Base-by-base conservation (phyloP, 2,329 filamentous ascomycete genomes). In the Tolypocladium paradoxum region DNA sequence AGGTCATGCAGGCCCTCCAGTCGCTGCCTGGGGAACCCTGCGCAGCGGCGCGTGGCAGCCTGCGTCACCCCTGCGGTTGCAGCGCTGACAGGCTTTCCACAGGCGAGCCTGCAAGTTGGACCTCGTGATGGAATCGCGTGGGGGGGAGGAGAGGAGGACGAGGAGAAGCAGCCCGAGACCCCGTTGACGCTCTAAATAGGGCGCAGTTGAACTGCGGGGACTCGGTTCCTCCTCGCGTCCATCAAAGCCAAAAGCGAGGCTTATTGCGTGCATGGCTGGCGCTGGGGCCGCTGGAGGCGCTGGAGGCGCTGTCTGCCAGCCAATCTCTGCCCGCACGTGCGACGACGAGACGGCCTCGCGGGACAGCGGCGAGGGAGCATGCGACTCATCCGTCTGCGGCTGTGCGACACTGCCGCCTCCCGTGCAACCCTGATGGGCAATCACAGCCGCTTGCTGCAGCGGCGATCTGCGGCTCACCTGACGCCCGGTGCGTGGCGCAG, bases 261-360 rank as follows among this genome's bases (percentile, higher is more conserved):
- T 33, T 33, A n/a, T n/a, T n/a, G n/a, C n/a, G n/a, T n/a, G 11
- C 3, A 12, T 11, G 31, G 7, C 31, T 11, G 31, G 12, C 33
- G 33, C 12, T 5, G 33, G 33, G 12, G 33, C 4, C 33, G 33
- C 33, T 16, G 33, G 33, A n/a, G 33, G 33, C 29, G 29, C 29
- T 7, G 6, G 29, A 2, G 29, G 29, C 29, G 29, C 6, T 7
- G 29, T 2, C 3, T n/a, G 27, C 43, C 49, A 55, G 53, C 59
- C 57, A 60, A 57, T 58, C 52, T 56, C 38, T 34, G 37, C 49
- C 40, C 53, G 54, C 59, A 62, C 60, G 59, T 61, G 59, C 55
- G 24, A 20, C 46, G 46, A 55, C 49, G 56, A 57, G 54, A 55
- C 55, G 59, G 43, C 52, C 20, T 49, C 49, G 34, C 48, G 51